A percentile compares a stretch with the other conserved stretches of the same genome.
phyloP scores from a whole-genome alignment of 2,329 filamentous ascomycete genomes.

The Colletotrichum graminicola region DNA sequence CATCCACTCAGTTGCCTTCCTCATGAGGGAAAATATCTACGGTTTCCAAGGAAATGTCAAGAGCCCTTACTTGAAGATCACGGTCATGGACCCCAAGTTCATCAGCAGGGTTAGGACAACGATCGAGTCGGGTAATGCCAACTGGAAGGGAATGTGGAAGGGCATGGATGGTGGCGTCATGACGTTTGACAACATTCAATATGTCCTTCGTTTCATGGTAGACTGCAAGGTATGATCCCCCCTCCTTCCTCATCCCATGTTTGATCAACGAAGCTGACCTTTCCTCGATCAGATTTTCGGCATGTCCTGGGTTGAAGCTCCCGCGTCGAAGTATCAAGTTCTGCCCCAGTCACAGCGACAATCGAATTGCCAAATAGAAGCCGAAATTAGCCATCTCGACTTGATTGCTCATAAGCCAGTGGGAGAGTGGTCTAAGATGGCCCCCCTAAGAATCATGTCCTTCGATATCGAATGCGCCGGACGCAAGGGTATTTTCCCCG shows the following conservation, averaged over 20 bases:
- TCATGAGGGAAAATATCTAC: conserved; percentile 90
- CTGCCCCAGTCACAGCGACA: conserved; percentile 76
- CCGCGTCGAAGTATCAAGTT: conserved; percentile 78
- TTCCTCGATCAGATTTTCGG: conserved; percentile 74
- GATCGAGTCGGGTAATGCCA: conserved; percentile 82
- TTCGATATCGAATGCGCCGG: conserved; percentile 99
- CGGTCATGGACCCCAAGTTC: conserved; percentile 88
- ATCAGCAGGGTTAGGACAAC: conserved; percentile 81
- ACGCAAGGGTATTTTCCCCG: conserved; percentile 96
- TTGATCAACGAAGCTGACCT: conserved; percentile 19
- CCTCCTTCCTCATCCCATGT: too few species aligned
- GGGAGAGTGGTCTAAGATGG: conserved; percentile 98
- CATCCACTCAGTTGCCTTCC: conserved; percentile 85
- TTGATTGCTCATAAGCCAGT: conserved; percentile 89
- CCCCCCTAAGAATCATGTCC: conserved; percentile 89
- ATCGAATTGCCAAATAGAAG: conserved; percentile 97
- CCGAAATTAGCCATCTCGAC: conserved; percentile 83
- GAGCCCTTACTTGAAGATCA: conserved; percentile 93
- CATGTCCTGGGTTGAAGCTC: conserved; percentile 97
- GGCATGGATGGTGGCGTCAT: conserved; percentile 76
- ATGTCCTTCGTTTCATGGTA: conserved; percentile 96
- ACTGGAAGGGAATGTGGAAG: conserved; percentile 94
- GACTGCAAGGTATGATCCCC: conserved; percentile 79
- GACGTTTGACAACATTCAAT: conserved; percentile 97
- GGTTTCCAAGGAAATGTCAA: conserved; percentile 94